These are phyloP conservation scores for Bondarzewia mesenterica DNA, from an alignment of 1,284 basidiomycete genomes.

Conservation along the genomic window DNA sequence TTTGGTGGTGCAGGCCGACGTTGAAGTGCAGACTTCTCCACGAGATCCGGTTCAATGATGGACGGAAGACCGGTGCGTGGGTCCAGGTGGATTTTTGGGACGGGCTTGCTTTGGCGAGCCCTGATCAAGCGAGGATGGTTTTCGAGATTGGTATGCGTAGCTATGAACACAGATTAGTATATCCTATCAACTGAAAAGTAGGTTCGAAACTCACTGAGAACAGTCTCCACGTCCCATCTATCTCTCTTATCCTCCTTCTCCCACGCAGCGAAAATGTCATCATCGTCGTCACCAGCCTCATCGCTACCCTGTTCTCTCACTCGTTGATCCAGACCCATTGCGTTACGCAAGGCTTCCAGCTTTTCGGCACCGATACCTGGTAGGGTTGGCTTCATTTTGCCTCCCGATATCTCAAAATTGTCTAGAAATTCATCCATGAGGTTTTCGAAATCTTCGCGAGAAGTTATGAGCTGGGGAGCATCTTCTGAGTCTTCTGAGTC, in stretches of 20 bases:
- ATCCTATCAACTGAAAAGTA: neutral
- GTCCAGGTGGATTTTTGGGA: conserved; percentile 64
- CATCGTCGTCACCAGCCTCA: conserved; percentile 28
- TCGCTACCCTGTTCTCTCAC: conserved; percentile 32
- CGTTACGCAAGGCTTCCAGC: conserved; percentile 68
- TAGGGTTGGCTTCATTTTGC: conserved; percentile 75
- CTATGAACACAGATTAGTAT: conserved; percentile 31
- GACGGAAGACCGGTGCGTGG: conserved; percentile 69
- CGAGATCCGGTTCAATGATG: conserved; percentile 19
- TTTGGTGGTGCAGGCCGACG: neutral
- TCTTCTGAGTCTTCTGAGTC: conserved; percentile 43
- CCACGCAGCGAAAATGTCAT: conserved; percentile 43
- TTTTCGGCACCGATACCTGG: conserved; percentile 69
- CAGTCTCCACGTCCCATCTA: conserved; percentile 92
- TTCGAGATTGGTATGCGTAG: conserved; percentile 91
- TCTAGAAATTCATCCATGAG: conserved; percentile 95
- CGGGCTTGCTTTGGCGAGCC: conserved; percentile 44
- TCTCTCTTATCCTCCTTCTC: conserved; percentile 64
- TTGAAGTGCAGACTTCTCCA: neutral
- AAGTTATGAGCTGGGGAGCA: conserved; percentile 69
- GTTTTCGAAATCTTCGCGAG: conserved; percentile 80
- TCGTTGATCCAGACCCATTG: conserved; percentile 66
- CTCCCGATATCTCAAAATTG: conserved; percentile 88
- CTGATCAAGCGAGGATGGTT: conserved; percentile 88
- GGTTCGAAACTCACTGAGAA: conserved; percentile 60